Evolutionary conservation across 1,139 yeast genomes (phyloP), one percentile per base, ranked within the genome.

Genomic region (Geotrichum histeridarum): DNA sequence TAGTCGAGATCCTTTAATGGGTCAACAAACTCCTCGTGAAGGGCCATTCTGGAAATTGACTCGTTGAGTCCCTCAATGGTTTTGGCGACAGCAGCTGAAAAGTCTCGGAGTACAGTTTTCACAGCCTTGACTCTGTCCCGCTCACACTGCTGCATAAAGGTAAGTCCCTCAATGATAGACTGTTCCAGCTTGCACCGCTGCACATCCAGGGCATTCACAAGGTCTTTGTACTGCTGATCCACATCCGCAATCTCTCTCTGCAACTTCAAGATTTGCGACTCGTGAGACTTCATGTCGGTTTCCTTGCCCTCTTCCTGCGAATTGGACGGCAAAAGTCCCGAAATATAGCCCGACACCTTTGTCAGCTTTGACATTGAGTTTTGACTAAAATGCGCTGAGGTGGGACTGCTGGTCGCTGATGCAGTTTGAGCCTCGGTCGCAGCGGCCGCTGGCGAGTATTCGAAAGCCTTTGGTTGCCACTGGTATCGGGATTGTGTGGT

Each of bases 401-500:
- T 17, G 31, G 44, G 22, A 36, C 31, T 15, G 22, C 17, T 22
- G 11, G 31, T 33, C 17, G 39, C 48, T 8, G 14, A 18, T 4
- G 52, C 38, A 3, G 43, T 30, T 11, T 27, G 15, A n/a, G 12
- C 18, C n/a, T 22, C 43, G 8, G 5, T 7, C 4, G 27, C 18
- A 8, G 8, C 8, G 27, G 39, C 15, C 22, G 22, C 31, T 32
- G 46, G 38, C 8, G 50, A 39, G 22, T 45, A 50, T 8, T 48
- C 41, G 15, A 53, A 32, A 1, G 87, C 87, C 59, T 77, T 69
- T 4, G 83, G 82, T 58, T 82, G 84, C 96, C 96, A 89, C 69
- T 89, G 96, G 66, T 88, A 89, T 64, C 73, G 78, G 67, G 84
- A 82, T 56, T 83, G 86, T 1, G 91, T 81, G 30, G 91, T 83